Evolutionary conservation across 495 filamentous ascomycete genomes (phyloP).

Genomic region (Aspergillus homomorphus): DNA sequence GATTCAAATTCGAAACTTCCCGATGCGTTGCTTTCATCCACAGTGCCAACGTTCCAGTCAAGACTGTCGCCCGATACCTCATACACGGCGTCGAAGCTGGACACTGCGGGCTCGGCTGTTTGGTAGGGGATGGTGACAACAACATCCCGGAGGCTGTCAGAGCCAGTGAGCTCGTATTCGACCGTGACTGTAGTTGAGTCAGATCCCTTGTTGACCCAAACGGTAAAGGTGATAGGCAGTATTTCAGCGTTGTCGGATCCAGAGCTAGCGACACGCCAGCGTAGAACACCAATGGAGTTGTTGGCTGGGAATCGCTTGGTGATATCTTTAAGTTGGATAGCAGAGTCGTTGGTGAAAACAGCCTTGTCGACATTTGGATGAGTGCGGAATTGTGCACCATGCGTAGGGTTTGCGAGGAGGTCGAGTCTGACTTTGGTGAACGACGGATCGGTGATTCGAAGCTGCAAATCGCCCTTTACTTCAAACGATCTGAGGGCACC

Average conservation of each 20-base stretch:
- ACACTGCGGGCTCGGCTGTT: constrained; percentile 79
- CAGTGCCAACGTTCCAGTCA: constrained; percentile 84
- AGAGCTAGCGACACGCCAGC: constrained; percentile 78
- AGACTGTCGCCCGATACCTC: constrained; percentile 91
- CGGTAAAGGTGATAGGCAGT: constrained; percentile 85
- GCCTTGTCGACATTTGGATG: constrained; percentile 93
- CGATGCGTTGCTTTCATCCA: constrained; percentile 74
- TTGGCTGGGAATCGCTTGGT: constrained; percentile 87
- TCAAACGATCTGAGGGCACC: constrained; percentile 78
- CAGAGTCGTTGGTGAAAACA: constrained; percentile 71
- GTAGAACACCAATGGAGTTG: constrained; percentile 80
- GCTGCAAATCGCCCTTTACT: constrained; percentile 84
- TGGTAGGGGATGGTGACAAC: constrained; percentile 80
- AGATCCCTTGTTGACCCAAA: constrained; percentile 87
- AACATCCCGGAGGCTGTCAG: constrained; percentile 75
- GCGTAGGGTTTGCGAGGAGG: constrained; percentile 66
- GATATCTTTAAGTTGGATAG: constrained; percentile 80
- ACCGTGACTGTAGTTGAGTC: constrained; percentile 82
- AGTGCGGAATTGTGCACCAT: constrained; percentile 82
- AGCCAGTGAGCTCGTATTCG: constrained; percentile 86
- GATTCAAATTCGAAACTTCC: constrained; percentile 95
- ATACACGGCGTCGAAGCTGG: constrained; percentile 88
- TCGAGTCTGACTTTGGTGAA: constrained; percentile 86
- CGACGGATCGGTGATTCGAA: constrained; percentile 81
- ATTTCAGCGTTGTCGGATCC: constrained; percentile 68